phyloP scores from a whole-genome alignment of 495 filamentous ascomycete genomes.

The Daldinia concentrica region DNA sequence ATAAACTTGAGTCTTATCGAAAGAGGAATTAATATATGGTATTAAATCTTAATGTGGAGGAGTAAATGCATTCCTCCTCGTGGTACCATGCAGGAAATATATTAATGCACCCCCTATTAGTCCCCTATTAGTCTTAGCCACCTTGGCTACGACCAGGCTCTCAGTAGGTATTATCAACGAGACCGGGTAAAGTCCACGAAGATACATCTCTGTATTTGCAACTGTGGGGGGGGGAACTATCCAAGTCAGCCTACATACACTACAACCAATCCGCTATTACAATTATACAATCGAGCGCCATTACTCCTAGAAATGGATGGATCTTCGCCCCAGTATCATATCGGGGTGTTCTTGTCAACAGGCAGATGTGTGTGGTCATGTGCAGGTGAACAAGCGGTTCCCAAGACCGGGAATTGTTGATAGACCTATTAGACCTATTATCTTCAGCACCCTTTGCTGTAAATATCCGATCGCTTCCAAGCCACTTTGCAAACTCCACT shows the following conservation, averaged over 20 bases:
- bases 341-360: constrained; percentile 30
- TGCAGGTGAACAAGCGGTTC: constrained; percentile 29
- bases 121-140: constrained; percentile 10
- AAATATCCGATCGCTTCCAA: constrained; percentile 12
- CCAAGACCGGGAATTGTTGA: constrained; percentile 36
- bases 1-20: not conserved
- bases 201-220: constrained; percentile 29
- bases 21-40: constrained; percentile 3
- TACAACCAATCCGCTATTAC: constrained; percentile 2
- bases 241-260: constrained; percentile 1
- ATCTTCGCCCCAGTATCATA: constrained; percentile 31
- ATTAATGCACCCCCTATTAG: not conserved
- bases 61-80: constrained; percentile 11
- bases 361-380: constrained; percentile 35
- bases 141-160: constrained; percentile 15
- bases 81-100: constrained; percentile 20
- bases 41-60: constrained; percentile 5
- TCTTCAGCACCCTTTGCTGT: constrained; percentile 6
- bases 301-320: constrained; percentile 9
- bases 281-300: constrained; percentile 8
- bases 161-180: constrained; percentile 21
- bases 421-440: constrained; percentile 15
- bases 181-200: constrained; percentile 35
- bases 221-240: constrained; percentile 6
- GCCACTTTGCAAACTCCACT: constrained; percentile 5